A percentile compares a stretch with the other conserved stretches of the same genome.
phyloP scores from a whole-genome alignment of 768 basidiomycete species.

The Russula foetens region DNA sequence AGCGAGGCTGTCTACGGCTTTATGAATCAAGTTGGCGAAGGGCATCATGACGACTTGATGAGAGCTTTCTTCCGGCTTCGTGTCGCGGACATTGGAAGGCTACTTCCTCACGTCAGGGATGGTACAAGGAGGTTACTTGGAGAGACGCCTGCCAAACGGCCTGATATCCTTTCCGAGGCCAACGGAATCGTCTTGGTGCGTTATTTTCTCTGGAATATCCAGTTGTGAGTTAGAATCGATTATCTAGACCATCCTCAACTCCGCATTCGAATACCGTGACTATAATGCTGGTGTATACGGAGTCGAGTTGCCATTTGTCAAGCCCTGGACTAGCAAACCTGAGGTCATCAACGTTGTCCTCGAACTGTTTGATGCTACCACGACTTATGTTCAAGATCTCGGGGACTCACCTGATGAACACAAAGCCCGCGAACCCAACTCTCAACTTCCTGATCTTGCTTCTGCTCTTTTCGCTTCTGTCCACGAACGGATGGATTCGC shows the following conservation, averaged over 20 bases:
- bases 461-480: constrained; percentile 55
- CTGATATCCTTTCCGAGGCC: constrained; percentile 50
- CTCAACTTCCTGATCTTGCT: constrained; percentile 60
- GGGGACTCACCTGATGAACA: constrained; percentile 26
- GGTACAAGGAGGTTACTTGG: constrained; percentile 38
- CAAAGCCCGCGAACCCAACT: constrained; percentile 32
- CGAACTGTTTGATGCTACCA: constrained; percentile 62
- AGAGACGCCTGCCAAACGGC: constrained; percentile 37
- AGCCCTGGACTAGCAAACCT: constrained; percentile 79
- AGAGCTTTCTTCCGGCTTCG: constrained; percentile 77
- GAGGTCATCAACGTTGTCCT: constrained; percentile 59
- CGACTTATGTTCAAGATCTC: constrained; percentile 37
- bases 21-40: constrained; percentile 51
- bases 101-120: constrained; percentile 55
- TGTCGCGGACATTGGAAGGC: constrained; percentile 53
- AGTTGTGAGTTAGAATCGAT: not conserved
- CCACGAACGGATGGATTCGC: constrained; percentile 62
- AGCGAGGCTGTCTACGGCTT: constrained; percentile 62
- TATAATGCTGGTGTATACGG: constrained; percentile 73
- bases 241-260: constrained; percentile 57
- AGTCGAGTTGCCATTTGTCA: constrained; percentile 56
- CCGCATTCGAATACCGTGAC: constrained; percentile 67
- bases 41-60: constrained; percentile 63
- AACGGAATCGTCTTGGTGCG: constrained; percentile 63
- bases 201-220: not conserved